Conservation (phyloP, 768 basidiomycete genomes). For the Stropharia rugosoannulata region DNA sequence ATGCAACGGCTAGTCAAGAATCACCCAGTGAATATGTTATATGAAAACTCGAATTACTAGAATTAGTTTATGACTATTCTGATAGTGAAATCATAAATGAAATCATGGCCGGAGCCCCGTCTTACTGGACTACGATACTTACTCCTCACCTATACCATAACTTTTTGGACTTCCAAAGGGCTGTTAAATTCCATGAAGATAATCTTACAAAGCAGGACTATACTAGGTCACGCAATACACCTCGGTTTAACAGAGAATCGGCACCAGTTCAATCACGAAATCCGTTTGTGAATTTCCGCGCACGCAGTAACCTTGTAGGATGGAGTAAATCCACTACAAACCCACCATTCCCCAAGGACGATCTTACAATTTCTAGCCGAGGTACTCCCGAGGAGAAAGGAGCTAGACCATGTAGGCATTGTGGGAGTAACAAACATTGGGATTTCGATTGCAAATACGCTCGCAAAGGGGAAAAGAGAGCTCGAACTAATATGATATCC, state of each 20-base stretch:
- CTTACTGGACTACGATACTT: conserved; percentile 27
- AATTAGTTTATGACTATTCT: neutral
- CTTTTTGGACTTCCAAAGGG: conserved; percentile 19
- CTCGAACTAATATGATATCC: neutral
- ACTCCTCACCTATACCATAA: conserved; percentile 20
- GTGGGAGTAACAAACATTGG: conserved; percentile 31
- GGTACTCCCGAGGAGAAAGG: conserved; percentile 16
- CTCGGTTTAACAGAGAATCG: too few species aligned
- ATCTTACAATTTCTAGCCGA: conserved; percentile 9
- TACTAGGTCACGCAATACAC: neutral
- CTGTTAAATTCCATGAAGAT: conserved; percentile 11
- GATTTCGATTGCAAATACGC: conserved; percentile 29
- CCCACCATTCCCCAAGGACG: conserved; percentile 23
- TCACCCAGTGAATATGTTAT: neutral
- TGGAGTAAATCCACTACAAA: neutral
- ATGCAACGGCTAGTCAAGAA: neutral
- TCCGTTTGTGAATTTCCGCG: neutral
- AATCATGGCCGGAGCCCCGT: conserved; percentile 32
- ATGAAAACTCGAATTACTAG: neutral
- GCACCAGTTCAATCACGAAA: too few species aligned
- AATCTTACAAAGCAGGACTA: neutral
- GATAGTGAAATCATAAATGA: conserved; percentile 20
- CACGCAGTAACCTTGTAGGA: conserved; percentile 1
- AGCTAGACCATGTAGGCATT: conserved; percentile 29
- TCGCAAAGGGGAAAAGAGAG: conserved; percentile 4